Percentiles rank a stretch among this genome's conserved stretches.
phyloP scores from a whole-genome alignment of 1,139 yeast species.

The Wickerhamomyces sp. region DNA sequence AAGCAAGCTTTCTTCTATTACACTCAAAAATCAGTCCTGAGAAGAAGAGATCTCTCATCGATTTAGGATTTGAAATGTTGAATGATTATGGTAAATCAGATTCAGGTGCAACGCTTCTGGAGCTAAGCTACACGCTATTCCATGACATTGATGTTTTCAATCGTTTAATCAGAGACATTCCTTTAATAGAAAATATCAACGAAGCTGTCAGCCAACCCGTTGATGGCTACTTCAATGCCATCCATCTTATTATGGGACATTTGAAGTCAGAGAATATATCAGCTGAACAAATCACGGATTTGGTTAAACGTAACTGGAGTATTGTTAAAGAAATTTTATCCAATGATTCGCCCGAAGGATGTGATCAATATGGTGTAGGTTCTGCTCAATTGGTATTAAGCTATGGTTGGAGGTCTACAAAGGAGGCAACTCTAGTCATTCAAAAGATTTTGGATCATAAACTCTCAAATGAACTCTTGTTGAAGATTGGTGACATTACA shows the following conservation, averaged over 20 bases:
- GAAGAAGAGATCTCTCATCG: constrained; percentile 21
- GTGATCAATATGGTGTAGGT: constrained; percentile 35
- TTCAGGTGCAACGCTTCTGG: constrained; percentile 69
- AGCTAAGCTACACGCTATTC: constrained; percentile 37
- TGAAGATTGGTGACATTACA: constrained; percentile 48
- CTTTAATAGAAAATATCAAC: constrained; percentile 28
- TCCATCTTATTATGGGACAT: constrained; percentile 44
- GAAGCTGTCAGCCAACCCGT: constrained; percentile 45
- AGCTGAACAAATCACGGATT: constrained; percentile 6
- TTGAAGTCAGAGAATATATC: neutral
- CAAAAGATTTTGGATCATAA: constrained; percentile 34
- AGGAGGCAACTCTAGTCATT: constrained; percentile 62
- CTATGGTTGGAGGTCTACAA: constrained; percentile 82
- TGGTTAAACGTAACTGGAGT: constrained; percentile 44
- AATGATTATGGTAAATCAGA: constrained; percentile 73
- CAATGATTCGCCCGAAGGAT: constrained; percentile 66
- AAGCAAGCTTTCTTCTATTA: constrained; percentile 44
- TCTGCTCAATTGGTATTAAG: constrained; percentile 62
- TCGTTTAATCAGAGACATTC: constrained; percentile 32
- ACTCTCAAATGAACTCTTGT: constrained; percentile 25
- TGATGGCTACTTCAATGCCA: constrained; percentile 65
- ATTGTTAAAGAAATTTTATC: constrained; percentile 51
- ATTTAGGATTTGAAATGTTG: constrained; percentile 41
- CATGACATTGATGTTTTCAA: constrained; percentile 22
- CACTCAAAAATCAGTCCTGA: constrained; percentile 35